Evolutionary conservation across 148 eudicot species (phyloP), one percentile per base, ranked within the genome.

Genomic region (Talinum fruticosum): DNA sequence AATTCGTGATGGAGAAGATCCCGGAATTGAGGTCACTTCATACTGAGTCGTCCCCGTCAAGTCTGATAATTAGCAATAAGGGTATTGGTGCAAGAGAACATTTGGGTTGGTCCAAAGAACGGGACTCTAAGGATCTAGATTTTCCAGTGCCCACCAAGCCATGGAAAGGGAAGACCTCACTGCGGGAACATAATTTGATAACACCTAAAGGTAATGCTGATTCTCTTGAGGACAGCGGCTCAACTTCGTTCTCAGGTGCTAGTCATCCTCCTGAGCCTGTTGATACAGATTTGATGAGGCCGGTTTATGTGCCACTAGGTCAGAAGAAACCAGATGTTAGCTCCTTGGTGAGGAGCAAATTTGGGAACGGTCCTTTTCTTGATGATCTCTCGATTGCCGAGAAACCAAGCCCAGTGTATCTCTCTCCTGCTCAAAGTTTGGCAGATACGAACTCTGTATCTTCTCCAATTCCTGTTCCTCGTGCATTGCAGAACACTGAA

Each of bases 251-350:
- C 72, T 86, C 85, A 10, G 94, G 94, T 75, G 94, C 86, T 51
- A 90, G 91, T 72, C 98, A 93, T 84, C 98, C 94, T 62, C 88
- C 93, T 2, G 98, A 93, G 66, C 97, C 98, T 1, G 79, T 87
- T 62, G 94, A 90, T 78, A 77, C 85, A 0, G 94, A 85, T 84
- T 75, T 84, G 54, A 89, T 91, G 91, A 91, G 82, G 72, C 91
- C 98, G 7, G 86, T 90, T n/a, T 88, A 78, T 73, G 80, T 91
- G 33, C 91, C 98, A 12, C 83, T 90, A 37, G 87, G 83, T 77
- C 90, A 91, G 82, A 90, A 86, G 71, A 86, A 89, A 68, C 67
- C 87, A 6, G 89, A 87, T 72, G 82, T 61, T 10, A 89, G 83
- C 64, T 82, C 89, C 72, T 87, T 86, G 78, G 83, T 87, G 33